Percentiles rank a stretch among this genome's conserved stretches.
Evolutionary conservation across 495 filamentous ascomycete species (phyloP).

Genomic region (Diplogelasinospora grovesii): DNA sequence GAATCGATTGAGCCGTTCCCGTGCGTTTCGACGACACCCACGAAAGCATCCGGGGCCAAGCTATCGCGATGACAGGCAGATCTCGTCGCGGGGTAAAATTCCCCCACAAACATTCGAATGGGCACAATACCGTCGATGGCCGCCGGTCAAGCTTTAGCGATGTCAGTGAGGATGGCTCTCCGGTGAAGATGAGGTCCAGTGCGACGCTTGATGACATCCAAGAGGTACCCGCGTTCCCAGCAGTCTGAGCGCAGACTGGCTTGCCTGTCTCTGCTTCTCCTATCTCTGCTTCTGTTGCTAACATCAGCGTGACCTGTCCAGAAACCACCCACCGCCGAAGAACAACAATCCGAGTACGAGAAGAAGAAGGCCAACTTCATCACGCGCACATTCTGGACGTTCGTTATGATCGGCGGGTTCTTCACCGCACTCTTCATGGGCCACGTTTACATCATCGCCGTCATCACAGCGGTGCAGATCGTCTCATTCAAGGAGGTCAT

Average conservation of each 20-base stretch:
- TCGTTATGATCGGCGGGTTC: constrained; percentile 94
- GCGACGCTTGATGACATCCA: constrained; percentile 30
- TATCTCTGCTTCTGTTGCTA: no score
- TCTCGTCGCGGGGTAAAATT: constrained; percentile 76
- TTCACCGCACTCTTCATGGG: constrained; percentile 87
- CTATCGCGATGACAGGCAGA: constrained; percentile 27
- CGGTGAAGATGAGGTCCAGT: constrained; percentile 36
- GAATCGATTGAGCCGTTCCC: no score
- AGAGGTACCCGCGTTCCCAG: constrained; percentile 25
- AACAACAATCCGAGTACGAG: constrained; percentile 65
- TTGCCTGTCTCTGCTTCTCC: no score
- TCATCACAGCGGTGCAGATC: constrained; percentile 90
- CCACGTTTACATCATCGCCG: constrained; percentile 91
- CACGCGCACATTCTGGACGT: constrained; percentile 94
- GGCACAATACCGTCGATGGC: constrained; percentile 36
- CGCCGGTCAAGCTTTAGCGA: constrained; percentile 73
- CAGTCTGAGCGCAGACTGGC: no score
- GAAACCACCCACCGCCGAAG: constrained; percentile 22
- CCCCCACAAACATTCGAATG: constrained; percentile 50
- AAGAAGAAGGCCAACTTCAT: constrained; percentile 99
- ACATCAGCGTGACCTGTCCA: constrained; percentile 13
- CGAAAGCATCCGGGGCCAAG: no score
- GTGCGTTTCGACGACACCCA: no score
- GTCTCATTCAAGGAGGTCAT: constrained; percentile 99
- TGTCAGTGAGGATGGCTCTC: constrained; percentile 61